A percentile compares a stretch with the other conserved stretches of the same genome.
phyloP scores from a whole-genome alignment of 805 yeast genomes.

The Martiniozyma abietophila region DNA sequence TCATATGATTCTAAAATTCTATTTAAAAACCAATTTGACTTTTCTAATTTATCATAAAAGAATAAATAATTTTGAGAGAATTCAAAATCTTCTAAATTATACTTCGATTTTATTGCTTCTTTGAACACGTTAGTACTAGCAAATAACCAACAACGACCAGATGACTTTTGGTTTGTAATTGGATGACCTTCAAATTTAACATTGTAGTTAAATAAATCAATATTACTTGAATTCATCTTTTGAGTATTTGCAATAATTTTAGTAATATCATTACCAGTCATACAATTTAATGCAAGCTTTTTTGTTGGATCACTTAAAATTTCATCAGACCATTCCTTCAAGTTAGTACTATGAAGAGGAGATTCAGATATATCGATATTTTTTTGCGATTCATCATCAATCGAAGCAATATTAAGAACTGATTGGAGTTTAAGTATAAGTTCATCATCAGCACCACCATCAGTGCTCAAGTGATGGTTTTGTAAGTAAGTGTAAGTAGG shows the following conservation, averaged over 20 bases:
- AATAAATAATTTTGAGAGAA: constrained; percentile 72
- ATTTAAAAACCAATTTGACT: constrained; percentile 72
- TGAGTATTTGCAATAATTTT: constrained; percentile 32
- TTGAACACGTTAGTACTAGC: constrained; percentile 76
- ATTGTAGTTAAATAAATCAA: constrained; percentile 34
- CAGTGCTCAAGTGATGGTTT: constrained; percentile 6
- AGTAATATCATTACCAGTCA: constrained; percentile 38
- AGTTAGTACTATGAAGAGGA: constrained; percentile 27
- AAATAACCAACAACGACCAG: constrained; percentile 88
- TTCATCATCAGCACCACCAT: constrained; percentile 22
- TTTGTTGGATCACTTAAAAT: constrained; percentile 40
- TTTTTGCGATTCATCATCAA: neutral
- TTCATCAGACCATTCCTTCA: constrained; percentile 37
- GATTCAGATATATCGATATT: constrained; percentile 2
- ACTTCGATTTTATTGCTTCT: constrained; percentile 50
- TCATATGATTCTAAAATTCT: constrained; percentile 61
- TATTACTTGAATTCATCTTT: constrained; percentile 21
- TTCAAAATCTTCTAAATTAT: constrained; percentile 61
- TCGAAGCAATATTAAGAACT: constrained; percentile 8
- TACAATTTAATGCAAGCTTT: constrained; percentile 43
- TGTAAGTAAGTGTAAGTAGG: constrained; percentile 13
- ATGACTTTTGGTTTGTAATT: constrained; percentile 62
- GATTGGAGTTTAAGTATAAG: constrained; percentile 24
- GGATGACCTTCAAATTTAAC: constrained; percentile 51
- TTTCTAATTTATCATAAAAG: constrained; percentile 83